Conservation (phyloP, 2,329 filamentous ascomycete species). For the Paradendryphiella salina region DNA sequence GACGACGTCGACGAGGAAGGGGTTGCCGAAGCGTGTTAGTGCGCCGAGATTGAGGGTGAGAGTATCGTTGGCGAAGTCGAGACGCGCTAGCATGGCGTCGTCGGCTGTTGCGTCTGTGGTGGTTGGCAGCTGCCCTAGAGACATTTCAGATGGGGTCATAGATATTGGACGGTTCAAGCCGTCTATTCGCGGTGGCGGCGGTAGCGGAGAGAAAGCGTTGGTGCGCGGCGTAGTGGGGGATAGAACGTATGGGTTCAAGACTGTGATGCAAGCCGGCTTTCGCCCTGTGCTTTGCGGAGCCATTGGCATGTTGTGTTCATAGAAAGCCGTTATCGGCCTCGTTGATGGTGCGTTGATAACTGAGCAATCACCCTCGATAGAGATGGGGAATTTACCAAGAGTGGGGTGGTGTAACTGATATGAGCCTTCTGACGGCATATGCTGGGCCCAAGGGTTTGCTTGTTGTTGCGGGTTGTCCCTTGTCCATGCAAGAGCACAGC, state of each 20-base stretch:
- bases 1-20: constrained; percentile 53
- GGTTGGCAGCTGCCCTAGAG: constrained; percentile 39
- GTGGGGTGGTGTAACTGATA: constrained; percentile 54
- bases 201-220: constrained; percentile 37
- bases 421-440: constrained; percentile 44
- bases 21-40: constrained; percentile 49
- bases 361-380: constrained; percentile 49
- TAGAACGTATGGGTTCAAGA: constrained; percentile 47
- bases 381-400: constrained; percentile 50
- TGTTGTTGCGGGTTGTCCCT: constrained; percentile 43
- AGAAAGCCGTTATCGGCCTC: constrained; percentile 47
- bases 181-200: constrained; percentile 33
- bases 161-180: constrained; percentile 34
- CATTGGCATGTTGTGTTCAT: constrained; percentile 45
- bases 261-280: constrained; percentile 42
- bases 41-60: constrained; percentile 52
- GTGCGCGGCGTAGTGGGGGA: constrained; percentile 41
- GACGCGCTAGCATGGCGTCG: constrained; percentile 48
- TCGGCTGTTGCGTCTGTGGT: constrained; percentile 44
- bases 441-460: constrained; percentile 45
- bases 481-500: constrained; percentile 70
- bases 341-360: constrained; percentile 45
- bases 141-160: constrained; percentile 41
- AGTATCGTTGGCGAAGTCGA: constrained; percentile 50
- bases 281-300: constrained; percentile 36